Evolutionary conservation across 768 basidiomycete genomes (phyloP).

Genomic region (Pleurotus citrinopileatus): DNA sequence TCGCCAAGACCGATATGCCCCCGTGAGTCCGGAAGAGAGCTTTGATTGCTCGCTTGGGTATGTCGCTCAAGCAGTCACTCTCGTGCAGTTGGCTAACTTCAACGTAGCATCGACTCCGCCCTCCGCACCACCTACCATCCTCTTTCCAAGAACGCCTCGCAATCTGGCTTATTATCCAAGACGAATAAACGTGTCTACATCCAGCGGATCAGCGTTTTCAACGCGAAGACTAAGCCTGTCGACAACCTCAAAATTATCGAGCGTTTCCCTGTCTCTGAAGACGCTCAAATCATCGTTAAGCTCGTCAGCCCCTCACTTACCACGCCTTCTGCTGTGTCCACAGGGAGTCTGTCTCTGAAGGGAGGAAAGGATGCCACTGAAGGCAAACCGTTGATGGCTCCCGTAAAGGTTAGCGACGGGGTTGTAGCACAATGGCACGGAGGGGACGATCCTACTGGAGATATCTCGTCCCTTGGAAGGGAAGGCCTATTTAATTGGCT

Average conservation of each 20-base stretch:
- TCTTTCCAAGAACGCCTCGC: conserved; percentile 28
- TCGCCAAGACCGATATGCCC: conserved; percentile 42
- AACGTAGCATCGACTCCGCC: conserved; percentile 34
- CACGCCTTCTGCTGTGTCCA: neutral
- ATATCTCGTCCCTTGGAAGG: conserved; percentile 18
- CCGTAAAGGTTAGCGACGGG: conserved; percentile 23
- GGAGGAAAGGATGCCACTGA: conserved; percentile 10
- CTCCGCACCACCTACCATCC: conserved; percentile 40
- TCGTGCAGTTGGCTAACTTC: neutral
- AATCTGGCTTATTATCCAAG: conserved; percentile 33
- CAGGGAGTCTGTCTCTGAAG: neutral
- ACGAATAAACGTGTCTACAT: conserved; percentile 26
- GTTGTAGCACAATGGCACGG: conserved; percentile 38
- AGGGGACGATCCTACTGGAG: conserved; percentile 26
- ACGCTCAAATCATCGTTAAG: conserved; percentile 38
- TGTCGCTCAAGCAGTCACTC: conserved; percentile 8
- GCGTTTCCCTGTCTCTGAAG: conserved; percentile 36
- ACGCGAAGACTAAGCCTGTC: conserved; percentile 29
- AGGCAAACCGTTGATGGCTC: conserved; percentile 14
- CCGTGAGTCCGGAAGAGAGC: conserved; percentile 39
- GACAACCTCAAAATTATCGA: conserved; percentile 34
- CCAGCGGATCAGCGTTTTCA: conserved; percentile 36
- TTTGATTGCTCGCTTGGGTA: conserved; percentile 47
- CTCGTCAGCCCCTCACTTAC: conserved; percentile 28
- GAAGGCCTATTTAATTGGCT: conserved; percentile 33